Conservation (phyloP, 345 rosid genomes). For the Populus nigra region DNA sequence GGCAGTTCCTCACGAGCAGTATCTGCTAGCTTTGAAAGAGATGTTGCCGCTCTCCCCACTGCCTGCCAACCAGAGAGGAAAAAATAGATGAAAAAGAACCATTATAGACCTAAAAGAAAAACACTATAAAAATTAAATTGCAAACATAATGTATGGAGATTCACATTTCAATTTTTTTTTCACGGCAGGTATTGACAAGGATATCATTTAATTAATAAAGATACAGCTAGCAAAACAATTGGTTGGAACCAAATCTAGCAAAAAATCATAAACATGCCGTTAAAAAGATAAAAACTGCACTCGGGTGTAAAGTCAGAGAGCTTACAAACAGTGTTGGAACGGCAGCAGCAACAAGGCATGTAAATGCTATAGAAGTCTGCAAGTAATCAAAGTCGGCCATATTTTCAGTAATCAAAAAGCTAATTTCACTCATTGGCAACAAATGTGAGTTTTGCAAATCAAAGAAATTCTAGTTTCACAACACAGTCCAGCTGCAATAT, state of each 20-base stretch:
- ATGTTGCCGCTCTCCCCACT: constrained; percentile 79
- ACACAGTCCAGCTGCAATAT: neutral
- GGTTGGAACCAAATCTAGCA: neutral
- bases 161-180: neutral
- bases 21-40: constrained; percentile 87
- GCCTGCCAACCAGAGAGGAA: constrained; percentile 43
- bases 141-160: neutral
- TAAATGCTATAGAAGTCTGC: constrained; percentile 86
- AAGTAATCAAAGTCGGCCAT: constrained; percentile 12
- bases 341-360: constrained; percentile 71
- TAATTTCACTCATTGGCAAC: constrained; percentile 1
- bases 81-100: neutral
- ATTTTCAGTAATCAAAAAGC: constrained; percentile 15
- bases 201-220: neutral
- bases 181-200: neutral
- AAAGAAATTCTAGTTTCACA: neutral
- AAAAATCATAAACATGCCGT: too few relatives aligned
- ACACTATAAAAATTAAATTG: neutral
- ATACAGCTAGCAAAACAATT: neutral
- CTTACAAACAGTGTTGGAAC: constrained; percentile 82
- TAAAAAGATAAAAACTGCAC: neutral
- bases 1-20: constrained; percentile 93
- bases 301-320: constrained; percentile 1
- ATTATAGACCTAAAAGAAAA: neutral
- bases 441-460: neutral